Conservation (phyloP, 1,139 yeast genomes). For the Saccharomyces pastorianus region DNA sequence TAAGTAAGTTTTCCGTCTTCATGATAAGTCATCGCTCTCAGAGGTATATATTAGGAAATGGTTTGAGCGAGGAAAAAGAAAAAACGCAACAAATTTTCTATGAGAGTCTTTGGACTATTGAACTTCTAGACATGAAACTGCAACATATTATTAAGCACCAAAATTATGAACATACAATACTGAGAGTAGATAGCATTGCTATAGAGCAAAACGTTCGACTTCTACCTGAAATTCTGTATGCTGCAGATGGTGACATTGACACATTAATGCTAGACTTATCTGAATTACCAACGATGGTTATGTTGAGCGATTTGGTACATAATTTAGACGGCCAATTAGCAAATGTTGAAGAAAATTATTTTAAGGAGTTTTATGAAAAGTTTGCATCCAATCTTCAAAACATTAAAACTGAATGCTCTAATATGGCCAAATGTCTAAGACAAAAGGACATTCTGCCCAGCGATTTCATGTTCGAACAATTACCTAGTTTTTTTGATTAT, state of each 20-base stretch:
- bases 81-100: slow-evolving; percentile 15
- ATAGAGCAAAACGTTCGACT: slow-evolving; percentile 19
- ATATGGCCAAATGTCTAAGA: slow-evolving; percentile 33
- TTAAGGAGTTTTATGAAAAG: slow-evolving; percentile 34
- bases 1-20: slow-evolving; percentile 18
- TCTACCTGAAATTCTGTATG: slow-evolving; percentile 20
- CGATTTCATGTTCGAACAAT: slow-evolving; percentile 32
- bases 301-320: slow-evolving; percentile 29
- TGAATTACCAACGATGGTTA: slow-evolving; percentile 30
- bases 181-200: slow-evolving; percentile 21
- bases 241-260: slow-evolving; percentile 15
- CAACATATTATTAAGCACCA: slow-evolving; percentile 15
- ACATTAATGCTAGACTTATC: slow-evolving; percentile 26
- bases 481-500: slow-evolving; percentile 45
- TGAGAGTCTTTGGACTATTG: slow-evolving; percentile 17
- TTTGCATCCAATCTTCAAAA: slow-evolving; percentile 41
- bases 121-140: slow-evolving; percentile 17
- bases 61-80: slow-evolving; percentile 4
- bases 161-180: slow-evolving; percentile 17
- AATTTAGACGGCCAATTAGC: slow-evolving; percentile 22
- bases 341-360: slow-evolving; percentile 25
- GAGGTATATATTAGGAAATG: slow-evolving; percentile 9
- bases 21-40: slow-evolving; percentile 19
- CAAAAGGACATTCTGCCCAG: slow-evolving; percentile 24
- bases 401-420: slow-evolving; percentile 40